Base-by-base conservation (phyloP, 2,329 filamentous ascomycete species). In the Septoria linicola region DNA sequence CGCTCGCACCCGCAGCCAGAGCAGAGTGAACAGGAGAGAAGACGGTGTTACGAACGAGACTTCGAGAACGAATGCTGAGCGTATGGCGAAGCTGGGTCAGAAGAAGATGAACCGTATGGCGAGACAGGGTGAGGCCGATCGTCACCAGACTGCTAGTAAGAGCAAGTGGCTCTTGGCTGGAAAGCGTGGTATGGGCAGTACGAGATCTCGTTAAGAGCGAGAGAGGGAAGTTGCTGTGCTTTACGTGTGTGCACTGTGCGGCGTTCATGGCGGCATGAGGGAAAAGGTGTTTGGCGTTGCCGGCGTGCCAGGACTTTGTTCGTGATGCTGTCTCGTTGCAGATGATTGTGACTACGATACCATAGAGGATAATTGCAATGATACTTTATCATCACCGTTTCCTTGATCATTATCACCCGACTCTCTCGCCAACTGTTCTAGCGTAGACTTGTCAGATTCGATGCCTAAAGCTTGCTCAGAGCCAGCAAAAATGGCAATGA, bases 31-130 rank as follows among this genome's bases (percentile, higher is more conserved):
- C 73, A 80, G 89, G 66, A 80, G 83, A 56, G 83, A 85, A 21
- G 88, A 90, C 59, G 89, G 89, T 74, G 85, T 97, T 35, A 80
- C 78, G 53, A 81, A 88, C 67, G 80, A 83, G 59, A 72, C 69
- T 47, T 76, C 80, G 42, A 81, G 88, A 60, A 80, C 78, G 54
- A 95, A 92, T 81, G 90, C 89, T 31, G 91, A 96, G 72, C 84
- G 86, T 66, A 77, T 95, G 69, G 80, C 84, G 68, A 97, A 96
- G 80, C 75, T 99, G 69, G 80, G 85, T 65, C 95, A 99, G 84
- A 90, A 92, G 80, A 92, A 90, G 82, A 96, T 95, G 90, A 99
- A 99, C 78, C 83, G 92, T 60, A 93, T 95, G 87, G 93, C 93
- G 37, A 85, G 91, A 72, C 89, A 95, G 79, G 93, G 93, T 79